Percentiles rank a stretch among this genome's conserved stretches.
Conservation (phyloP, 306 rosid species). For the Glycyrrhiza uralensis region DNA sequence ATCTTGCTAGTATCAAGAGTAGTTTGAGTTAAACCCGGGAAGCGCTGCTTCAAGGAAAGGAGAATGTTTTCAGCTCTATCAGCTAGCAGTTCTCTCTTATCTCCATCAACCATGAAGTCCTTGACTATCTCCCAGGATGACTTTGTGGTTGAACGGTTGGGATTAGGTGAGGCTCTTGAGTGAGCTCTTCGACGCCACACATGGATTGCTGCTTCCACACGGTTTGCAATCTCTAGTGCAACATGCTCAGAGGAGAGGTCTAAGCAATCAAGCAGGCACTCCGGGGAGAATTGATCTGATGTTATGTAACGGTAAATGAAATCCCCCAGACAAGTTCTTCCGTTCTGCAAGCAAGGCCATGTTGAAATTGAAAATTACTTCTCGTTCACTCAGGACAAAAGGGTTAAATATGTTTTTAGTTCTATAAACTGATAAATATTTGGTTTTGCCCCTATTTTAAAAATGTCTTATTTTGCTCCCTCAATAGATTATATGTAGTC, state of each 20-base stretch:
- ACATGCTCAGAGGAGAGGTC: conserved; percentile 91
- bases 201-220: conserved; percentile 76
- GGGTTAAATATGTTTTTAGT: too few relatives aligned
- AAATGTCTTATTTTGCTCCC: too few relatives aligned
- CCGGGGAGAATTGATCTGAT: conserved; percentile 78
- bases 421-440: too few relatives aligned
- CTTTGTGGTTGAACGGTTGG: conserved; percentile 72
- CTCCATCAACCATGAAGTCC: conserved; percentile 85
- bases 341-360: conserved; percentile 53
- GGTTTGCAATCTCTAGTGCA: conserved; percentile 89
- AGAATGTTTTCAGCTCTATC: conserved; percentile 82
- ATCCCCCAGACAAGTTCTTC: conserved; percentile 89
- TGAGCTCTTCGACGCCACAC: conserved; percentile 85
- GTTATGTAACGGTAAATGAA: conserved; percentile 77
- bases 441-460: too few relatives aligned
- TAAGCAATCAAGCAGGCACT: conserved; percentile 82
- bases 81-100: conserved; percentile 81
- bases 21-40: conserved; percentile 86
- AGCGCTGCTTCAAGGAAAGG: conserved; percentile 73
- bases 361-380: too few relatives aligned
- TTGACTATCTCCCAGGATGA: conserved; percentile 92
- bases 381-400: too few relatives aligned
- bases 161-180: conserved; percentile 45
- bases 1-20: conserved; percentile 86
- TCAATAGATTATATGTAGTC: too few relatives aligned